These are phyloP conservation scores for Chamaecrista fasciculata DNA, from an alignment of 306 rosid species.

Conservation along the genomic window DNA sequence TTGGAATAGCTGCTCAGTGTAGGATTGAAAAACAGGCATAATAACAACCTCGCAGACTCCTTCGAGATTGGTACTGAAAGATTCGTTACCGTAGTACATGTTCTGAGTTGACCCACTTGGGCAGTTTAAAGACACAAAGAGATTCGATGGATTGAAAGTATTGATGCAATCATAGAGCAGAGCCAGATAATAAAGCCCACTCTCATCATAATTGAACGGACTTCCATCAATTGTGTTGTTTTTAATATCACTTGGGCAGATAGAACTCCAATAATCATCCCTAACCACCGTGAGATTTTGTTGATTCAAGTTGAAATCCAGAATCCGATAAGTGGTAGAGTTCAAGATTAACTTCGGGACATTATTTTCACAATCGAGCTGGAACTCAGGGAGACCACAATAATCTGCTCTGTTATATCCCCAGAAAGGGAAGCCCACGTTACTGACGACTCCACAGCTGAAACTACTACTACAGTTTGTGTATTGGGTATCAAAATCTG, in stretches of 20 bases:
- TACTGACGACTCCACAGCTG: not conserved
- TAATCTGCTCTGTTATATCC: not conserved
- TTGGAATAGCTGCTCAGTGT: accelerated
- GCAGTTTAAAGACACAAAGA: not conserved
- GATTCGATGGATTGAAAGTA: no score
- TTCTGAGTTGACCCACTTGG: not conserved
- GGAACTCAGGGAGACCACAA: not conserved
- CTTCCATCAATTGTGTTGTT: not conserved
- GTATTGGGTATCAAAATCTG: not conserved
- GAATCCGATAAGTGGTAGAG: not conserved
- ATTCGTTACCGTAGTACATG: not conserved
- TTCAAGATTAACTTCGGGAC: not conserved
- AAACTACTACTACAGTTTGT: not conserved
- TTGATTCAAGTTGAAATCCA: not conserved
- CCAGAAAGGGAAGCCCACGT: conserved; percentile 12
- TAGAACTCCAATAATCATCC: not conserved
- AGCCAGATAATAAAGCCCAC: not conserved
- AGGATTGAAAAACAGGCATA: not conserved
- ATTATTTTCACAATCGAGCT: not conserved
- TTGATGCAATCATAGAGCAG: not conserved
- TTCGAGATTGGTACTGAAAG: not conserved
- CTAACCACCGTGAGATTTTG: not conserved
- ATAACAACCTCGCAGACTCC: not conserved
- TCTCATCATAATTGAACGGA: not conserved
- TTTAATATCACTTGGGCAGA: not conserved